Evolutionary conservation across 2,329 filamentous ascomycete species (phyloP), one percentile per base, ranked within the genome.

Genomic region (Dothideomycetes sp.): DNA sequence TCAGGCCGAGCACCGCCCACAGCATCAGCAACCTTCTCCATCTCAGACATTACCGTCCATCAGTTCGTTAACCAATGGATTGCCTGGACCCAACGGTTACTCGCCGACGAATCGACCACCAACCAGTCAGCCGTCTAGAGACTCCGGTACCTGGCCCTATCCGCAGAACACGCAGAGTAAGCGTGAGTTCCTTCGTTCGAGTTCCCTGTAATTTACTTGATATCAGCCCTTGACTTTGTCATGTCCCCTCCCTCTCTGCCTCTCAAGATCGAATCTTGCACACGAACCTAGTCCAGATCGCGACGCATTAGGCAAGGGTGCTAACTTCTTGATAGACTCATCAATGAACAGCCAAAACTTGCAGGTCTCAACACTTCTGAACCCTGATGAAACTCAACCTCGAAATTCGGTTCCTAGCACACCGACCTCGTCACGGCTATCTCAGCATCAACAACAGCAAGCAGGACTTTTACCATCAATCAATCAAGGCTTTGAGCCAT

Each of bases 391-490:
- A 36, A 68, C 66, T 19, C 65, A 66, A 19, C 61, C 63, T 14
- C 60, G 66, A 16, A 48, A 49, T 37, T 60, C 57, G 11, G 49
- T 60, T 8, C 64, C 66, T 2, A 66, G 62, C 42, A 69, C 67
- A 30, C 57, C 55, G 14, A 54, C 55, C 52, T 47, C 65, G 56
- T 47, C 61, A 53, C 22, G 62, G 51, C 46, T 61, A 43, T 55
- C 44, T 24, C 14, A 41, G 15, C 38, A 40, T 12, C 38, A 40
- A 22, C 38, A 36, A 5, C 33, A 35, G 19, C 36, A 22, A 11
- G 47, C 63, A 42, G 53, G 56, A 16, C 56, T 52, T 29, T 57
- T 78, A 8, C 74, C 75, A 2, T 73, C 73, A 0, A 68, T 78
- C 45, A 77, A 75, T 38, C 73, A 77, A 48, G 62, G 59, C 15